These are phyloP conservation scores for Lasiosphaeria hispida DNA, from an alignment of 495 filamentous ascomycete species.

Conservation along the genomic window DNA sequence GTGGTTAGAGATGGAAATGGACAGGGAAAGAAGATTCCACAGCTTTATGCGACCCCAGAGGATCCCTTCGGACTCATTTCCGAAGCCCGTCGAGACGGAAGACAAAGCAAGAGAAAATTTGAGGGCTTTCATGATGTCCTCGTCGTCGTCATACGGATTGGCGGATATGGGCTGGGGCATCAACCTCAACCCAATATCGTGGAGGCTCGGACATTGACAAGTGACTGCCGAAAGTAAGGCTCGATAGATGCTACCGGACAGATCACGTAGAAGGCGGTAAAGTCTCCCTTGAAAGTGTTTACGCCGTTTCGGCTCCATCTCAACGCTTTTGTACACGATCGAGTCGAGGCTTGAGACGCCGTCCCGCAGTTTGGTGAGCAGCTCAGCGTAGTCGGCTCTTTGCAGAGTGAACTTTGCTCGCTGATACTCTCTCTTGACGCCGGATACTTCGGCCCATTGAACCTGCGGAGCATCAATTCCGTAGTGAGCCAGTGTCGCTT, in stretches of 20 bases:
- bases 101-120: conserved; percentile 8
- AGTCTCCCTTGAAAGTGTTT: conserved; percentile 23
- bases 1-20: not conserved
- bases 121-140: conserved; percentile 11
- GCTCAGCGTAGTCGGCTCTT: conserved; percentile 26
- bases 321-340: conserved; percentile 30
- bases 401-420: conserved; percentile 34
- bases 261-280: conserved; percentile 25
- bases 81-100: not conserved
- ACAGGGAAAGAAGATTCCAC: conserved; percentile 4
- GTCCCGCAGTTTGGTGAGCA: conserved; percentile 30
- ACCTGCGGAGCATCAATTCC: not conserved
- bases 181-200: conserved; percentile 18
- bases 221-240: conserved; percentile 31
- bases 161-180: conserved; percentile 14
- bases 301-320: conserved; percentile 27
- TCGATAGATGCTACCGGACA: conserved; percentile 34
- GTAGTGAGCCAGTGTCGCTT: not conserved
- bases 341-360: conserved; percentile 34
- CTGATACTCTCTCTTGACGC: conserved; percentile 18
- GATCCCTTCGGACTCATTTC: not conserved
- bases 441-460: not conserved
- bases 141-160: conserved; percentile 22
- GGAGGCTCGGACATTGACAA: conserved; percentile 28
- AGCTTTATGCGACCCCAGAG: not conserved